phyloP scores from a whole-genome alignment of 495 filamentous ascomycete species.

The Thozetella sp. region DNA sequence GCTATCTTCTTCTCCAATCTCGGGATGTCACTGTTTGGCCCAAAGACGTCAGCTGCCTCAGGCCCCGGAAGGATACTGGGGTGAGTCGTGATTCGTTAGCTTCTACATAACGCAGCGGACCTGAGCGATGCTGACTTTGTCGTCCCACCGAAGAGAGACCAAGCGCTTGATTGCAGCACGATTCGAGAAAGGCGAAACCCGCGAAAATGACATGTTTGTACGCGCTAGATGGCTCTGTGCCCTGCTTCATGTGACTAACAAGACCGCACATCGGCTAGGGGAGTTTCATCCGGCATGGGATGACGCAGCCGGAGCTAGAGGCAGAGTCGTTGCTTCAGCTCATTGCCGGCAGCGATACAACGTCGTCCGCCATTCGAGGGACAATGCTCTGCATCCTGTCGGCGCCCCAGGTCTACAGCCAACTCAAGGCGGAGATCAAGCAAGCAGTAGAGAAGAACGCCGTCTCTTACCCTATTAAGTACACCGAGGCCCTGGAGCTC shows the following conservation, averaged over 20 bases:
- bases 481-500: slow-evolving; percentile 38
- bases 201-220: slow-evolving; percentile 40
- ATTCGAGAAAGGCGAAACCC: slow-evolving; percentile 27
- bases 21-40: slow-evolving; percentile 58
- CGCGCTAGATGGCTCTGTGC: slow-evolving; percentile 24
- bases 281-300: slow-evolving; percentile 30
- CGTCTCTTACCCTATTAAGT: slow-evolving; percentile 35
- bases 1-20: slow-evolving; percentile 33
- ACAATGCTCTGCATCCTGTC: slow-evolving; percentile 55
- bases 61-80: slow-evolving; percentile 38
- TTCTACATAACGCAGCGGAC: no score
- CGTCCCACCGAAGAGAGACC: not conserved
- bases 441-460: slow-evolving; percentile 27
- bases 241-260: slow-evolving; percentile 21
- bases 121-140: no score
- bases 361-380: slow-evolving; percentile 57
- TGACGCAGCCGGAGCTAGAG: slow-evolving; percentile 29
- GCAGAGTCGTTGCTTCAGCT: slow-evolving; percentile 42
- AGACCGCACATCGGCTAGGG: slow-evolving; percentile 17
- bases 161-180: slow-evolving; percentile 26
- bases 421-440: slow-evolving; percentile 62
- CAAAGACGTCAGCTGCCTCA: slow-evolving; percentile 52
- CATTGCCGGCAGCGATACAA: slow-evolving; percentile 67
- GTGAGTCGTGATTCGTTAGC: slow-evolving; percentile 13
- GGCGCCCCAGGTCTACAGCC: slow-evolving; percentile 44